These are phyloP conservation scores for Aspergillus amoenus DNA, from an alignment of 2,329 filamentous ascomycete species.

Conservation along the genomic window DNA sequence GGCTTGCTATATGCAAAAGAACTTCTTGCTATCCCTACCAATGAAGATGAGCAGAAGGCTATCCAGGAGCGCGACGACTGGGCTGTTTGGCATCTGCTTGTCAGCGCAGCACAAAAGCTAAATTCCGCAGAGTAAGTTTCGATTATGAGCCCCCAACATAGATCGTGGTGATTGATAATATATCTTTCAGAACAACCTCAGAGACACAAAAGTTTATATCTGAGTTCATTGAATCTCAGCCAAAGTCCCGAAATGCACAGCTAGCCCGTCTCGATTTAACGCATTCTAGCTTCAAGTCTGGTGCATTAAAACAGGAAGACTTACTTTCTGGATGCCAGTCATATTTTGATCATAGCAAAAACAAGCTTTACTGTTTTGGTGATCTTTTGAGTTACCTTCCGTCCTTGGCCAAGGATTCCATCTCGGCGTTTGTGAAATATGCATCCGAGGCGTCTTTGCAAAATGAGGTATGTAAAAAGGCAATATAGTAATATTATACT, in stretches of 20 bases:
- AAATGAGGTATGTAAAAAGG: conserved; percentile 23
- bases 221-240: conserved; percentile 31
- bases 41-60: conserved; percentile 27
- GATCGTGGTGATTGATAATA: conserved; percentile 7
- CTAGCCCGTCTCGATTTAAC: conserved; percentile 37
- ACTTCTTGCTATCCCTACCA: conserved; percentile 36
- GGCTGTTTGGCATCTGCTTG: conserved; percentile 46
- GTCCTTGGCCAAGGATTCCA: conserved; percentile 26
- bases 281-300: conserved; percentile 25
- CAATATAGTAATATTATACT: background rate
- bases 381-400: conserved; percentile 41
- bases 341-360: conserved; percentile 43
- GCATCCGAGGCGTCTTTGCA: conserved; percentile 20
- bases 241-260: conserved; percentile 44
- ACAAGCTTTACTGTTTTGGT: conserved; percentile 47
- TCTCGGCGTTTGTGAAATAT: conserved; percentile 30
- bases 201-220: conserved; percentile 35
- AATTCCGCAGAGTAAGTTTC: conserved; percentile 34
- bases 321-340: conserved; percentile 38
- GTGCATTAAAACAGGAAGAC: conserved; percentile 27
- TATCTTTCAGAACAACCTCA: conserved; percentile 26
- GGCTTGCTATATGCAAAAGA: conserved; percentile 36
- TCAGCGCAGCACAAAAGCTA: conserved; percentile 33
- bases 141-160: background rate
- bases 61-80: conserved; percentile 46